Evolutionary conservation across 305 asterid genomes (phyloP).

Genomic region (Fraxinus platypoda): DNA sequence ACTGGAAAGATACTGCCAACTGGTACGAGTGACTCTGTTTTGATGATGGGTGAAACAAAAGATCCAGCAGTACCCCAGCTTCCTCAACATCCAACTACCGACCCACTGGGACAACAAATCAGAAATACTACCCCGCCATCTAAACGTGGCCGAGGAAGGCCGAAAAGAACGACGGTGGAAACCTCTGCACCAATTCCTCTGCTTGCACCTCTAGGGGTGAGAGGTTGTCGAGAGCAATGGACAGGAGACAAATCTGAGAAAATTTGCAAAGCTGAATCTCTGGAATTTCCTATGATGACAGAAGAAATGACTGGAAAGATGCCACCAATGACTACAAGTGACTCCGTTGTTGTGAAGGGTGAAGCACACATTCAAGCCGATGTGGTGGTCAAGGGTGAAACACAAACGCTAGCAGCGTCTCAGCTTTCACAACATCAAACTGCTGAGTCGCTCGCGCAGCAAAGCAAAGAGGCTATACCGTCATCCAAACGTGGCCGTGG

Average conservation of each 20-base stretch:
- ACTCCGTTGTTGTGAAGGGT: not conserved
- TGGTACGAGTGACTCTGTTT: slow-evolving; percentile 32
- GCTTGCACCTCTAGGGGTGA: slow-evolving; percentile 3
- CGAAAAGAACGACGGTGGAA: not conserved
- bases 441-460: slow-evolving; percentile 34
- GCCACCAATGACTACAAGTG: not conserved
- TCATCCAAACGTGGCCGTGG: slow-evolving; percentile 95
- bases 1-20: slow-evolving; percentile 46
- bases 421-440: slow-evolving; percentile 35
- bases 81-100: slow-evolving; percentile 2
- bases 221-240: not conserved
- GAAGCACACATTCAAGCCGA: not conserved
- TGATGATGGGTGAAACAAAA: slow-evolving; percentile 43
- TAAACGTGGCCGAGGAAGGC: slow-evolving; percentile 14
- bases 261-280: slow-evolving; percentile 8
- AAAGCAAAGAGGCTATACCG: slow-evolving; percentile 48
- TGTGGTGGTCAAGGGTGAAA: not conserved
- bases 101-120: slow-evolving; percentile 1
- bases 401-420: slow-evolving; percentile 19
- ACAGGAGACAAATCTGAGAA: not conserved
- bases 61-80: slow-evolving; percentile 28
- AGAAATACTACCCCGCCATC: slow-evolving; percentile 1
- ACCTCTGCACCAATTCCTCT: not conserved
- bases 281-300: not conserved
- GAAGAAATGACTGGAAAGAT: slow-evolving; percentile 9